phyloP scores from a whole-genome alignment of 2,329 filamentous ascomycete genomes.

The Aspergillus sp. region DNA sequence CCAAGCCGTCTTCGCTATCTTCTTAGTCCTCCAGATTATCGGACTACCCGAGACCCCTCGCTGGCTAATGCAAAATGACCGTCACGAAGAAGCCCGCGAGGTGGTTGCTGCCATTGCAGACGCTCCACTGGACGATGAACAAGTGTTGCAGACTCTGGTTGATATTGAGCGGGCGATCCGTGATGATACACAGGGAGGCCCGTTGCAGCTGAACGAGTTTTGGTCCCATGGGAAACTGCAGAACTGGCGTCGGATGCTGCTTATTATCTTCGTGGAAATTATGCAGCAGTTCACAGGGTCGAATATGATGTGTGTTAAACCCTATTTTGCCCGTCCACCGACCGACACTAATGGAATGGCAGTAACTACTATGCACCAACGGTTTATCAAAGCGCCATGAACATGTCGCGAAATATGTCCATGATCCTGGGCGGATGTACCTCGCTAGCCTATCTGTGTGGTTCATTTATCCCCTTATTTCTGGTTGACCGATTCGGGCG shows the following conservation, averaged over 20 bases:
- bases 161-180: conserved; percentile 16
- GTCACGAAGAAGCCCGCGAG: conserved; percentile 16
- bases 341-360: too few species aligned
- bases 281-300: conserved; percentile 31
- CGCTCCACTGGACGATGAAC: conserved; percentile 4
- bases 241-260: conserved; percentile 26
- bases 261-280: conserved; percentile 28
- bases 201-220: conserved; percentile 30
- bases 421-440: conserved; percentile 45
- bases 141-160: conserved; percentile 10
- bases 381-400: conserved; percentile 34
- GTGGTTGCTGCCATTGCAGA: conserved; percentile 17
- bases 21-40: conserved; percentile 18
- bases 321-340: too few species aligned
- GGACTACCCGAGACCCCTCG: conserved; percentile 25
- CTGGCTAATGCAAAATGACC: conserved; percentile 22
- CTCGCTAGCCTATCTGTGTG: conserved; percentile 34
- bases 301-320: conserved; percentile 22
- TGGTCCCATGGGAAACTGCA: conserved; percentile 24
- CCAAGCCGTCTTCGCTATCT: conserved; percentile 20
- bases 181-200: conserved; percentile 21
- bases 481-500: conserved; percentile 38
- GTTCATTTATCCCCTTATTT: conserved; percentile 35
- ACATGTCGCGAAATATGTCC: conserved; percentile 40
- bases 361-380: conserved; percentile 34